A percentile compares a stretch with the other conserved stretches of the same genome.
Evolutionary conservation across 768 basidiomycete species (phyloP).

Genomic region (Mycena epipterygia): DNA sequence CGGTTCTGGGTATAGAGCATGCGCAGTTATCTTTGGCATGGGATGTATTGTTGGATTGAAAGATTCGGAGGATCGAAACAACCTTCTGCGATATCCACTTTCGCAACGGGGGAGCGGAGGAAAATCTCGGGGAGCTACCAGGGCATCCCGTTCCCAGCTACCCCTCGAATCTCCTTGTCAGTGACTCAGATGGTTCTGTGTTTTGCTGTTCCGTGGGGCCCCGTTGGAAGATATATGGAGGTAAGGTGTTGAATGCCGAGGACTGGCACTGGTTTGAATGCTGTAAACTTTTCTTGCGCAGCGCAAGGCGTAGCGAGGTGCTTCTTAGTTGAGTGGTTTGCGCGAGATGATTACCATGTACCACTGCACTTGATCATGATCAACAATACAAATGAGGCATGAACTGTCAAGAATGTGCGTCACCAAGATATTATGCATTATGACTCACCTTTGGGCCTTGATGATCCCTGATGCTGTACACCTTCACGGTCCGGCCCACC

Average conservation of each 20-base stretch:
- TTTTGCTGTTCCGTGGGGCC: slow-evolving; percentile 10
- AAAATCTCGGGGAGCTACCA: slow-evolving; percentile 25
- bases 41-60: neutral
- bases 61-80: no score
- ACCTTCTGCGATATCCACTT: neutral
- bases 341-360: neutral
- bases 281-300: neutral
- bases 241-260: neutral
- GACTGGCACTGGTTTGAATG: neutral
- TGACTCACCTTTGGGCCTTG: slow-evolving; percentile 24
- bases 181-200: neutral
- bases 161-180: slow-evolving; percentile 15
- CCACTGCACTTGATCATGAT: slow-evolving; percentile 9
- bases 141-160: slow-evolving; percentile 24
- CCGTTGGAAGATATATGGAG: neutral
- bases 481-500: no score
- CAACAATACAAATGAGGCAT: neutral
- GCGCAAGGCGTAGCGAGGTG: no score
- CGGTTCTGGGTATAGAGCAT: neutral
- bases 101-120: slow-evolving; percentile 32
- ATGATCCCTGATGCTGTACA: slow-evolving; percentile 30
- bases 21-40: neutral
- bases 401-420: slow-evolving; percentile 25
- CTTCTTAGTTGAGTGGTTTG: neutral
- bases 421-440: neutral